Evolutionary conservation across 2,329 filamentous ascomycete genomes (phyloP), one percentile per base, ranked within the genome.

Genomic region (Fusarium buharicum): DNA sequence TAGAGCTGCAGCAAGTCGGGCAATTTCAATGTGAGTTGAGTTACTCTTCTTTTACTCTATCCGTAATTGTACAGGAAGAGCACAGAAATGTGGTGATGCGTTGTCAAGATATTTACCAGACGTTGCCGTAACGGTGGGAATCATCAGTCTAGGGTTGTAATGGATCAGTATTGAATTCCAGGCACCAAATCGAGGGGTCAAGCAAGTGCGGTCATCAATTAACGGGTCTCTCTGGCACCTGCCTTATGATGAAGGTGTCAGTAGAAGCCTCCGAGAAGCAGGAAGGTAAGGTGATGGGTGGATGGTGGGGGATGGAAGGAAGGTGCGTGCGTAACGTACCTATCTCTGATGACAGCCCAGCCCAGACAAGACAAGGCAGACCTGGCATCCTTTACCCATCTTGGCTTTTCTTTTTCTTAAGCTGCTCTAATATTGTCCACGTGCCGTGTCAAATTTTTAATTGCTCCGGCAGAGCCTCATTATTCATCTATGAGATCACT

Each of bases 21-120:
- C 62, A 66, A 61, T 67, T 66, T 66, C 31, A 55, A 6, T 31
- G 30, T 33, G 22, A 24, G 22, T 24, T 24, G 13, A 30, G 53
- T 38, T 58, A 48, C 41, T 59, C 18, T 34, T 47, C 48, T 17
- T 30, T 28, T 41, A 41, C 22, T 24, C 6, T 24, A 24, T 24
- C 49, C 60, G 55, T 28, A 60, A 60, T 38, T 59, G 50, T 59
- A 59, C 49, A 60, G 41, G 31, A 59, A 59, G 49, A 60, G 48
- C 34, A 60, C 55, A 60, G 60, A 60, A 66, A 72, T 70, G 73
- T 71, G 76, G 73, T 79, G 79, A 82, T 82, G 79, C 77, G 81
- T 82, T 83, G 81, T 82, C 81, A 83, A 76, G 70, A 72, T 69
- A 64, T 71, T 60, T 60, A 64, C 74, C 72, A 76, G 62, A 74